phyloP scores from a whole-genome alignment of 2,329 filamentous ascomycete genomes.

The Fusarium gaditjirri region DNA sequence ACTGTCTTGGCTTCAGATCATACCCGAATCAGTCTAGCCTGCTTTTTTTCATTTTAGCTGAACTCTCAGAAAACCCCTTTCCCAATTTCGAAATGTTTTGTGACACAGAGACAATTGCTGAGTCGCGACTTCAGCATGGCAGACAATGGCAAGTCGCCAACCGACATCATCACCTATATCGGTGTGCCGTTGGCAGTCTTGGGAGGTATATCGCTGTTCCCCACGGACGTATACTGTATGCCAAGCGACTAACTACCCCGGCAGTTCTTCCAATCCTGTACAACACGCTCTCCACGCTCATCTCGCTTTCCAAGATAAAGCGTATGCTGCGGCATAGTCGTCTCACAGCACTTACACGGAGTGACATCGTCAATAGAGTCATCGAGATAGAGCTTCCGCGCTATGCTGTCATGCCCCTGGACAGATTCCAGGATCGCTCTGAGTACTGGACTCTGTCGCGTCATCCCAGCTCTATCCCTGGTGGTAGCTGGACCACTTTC shows the following conservation, averaged over 20 bases:
- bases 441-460: constrained; percentile 69
- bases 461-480: constrained; percentile 64
- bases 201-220: constrained; percentile 47
- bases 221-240: background rate
- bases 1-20: constrained; percentile 3
- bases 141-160: constrained; percentile 50
- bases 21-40: constrained; percentile 21
- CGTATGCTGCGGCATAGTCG: constrained; percentile 66
- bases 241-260: background rate
- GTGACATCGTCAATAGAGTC: constrained; percentile 72
- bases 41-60: constrained; percentile 10
- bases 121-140: constrained; percentile 34
- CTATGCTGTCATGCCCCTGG: constrained; percentile 70
- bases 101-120: background rate
- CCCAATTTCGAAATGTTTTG: background rate
- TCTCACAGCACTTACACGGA: constrained; percentile 69
- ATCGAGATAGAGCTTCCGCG: constrained; percentile 74
- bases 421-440: constrained; percentile 62
- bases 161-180: constrained; percentile 66
- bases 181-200: constrained; percentile 68
- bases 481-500: constrained; percentile 72
- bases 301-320: constrained; percentile 69
- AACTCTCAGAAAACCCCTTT: constrained; percentile 4
- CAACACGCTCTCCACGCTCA: constrained; percentile 69
- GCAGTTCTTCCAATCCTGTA: constrained; percentile 71